These are phyloP conservation scores for Hemileia vastatrix DNA, from an alignment of 1,284 basidiomycete species.

Conservation along the genomic window DNA sequence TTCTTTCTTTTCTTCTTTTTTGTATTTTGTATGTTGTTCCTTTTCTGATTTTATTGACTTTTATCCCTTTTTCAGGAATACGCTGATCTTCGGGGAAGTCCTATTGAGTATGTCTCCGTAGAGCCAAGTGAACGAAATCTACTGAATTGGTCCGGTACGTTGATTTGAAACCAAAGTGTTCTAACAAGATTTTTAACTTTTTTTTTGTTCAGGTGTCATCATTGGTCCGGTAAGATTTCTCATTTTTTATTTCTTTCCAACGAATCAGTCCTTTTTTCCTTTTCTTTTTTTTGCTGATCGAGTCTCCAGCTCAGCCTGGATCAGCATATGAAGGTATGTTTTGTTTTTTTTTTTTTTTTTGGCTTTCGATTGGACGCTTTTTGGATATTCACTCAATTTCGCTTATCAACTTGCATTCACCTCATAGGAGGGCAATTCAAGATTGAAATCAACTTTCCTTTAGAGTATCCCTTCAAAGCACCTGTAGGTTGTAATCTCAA, in stretches of 20 bases:
- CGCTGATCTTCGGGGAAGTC: constrained; percentile 15
- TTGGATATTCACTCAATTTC: background rate
- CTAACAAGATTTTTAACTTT: background rate
- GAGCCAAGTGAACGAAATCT: constrained; percentile 20
- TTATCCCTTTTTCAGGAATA: constrained; percentile 13
- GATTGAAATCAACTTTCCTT: constrained; percentile 40
- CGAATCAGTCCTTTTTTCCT: background rate
- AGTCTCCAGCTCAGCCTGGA: background rate
- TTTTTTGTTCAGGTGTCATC: constrained; percentile 9
- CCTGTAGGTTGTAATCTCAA: constrained; percentile 32
- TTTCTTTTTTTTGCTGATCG: background rate
- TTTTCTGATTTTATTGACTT: background rate
- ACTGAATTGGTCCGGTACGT: constrained; percentile 20
- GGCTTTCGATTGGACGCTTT: background rate
- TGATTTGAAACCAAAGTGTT: background rate
- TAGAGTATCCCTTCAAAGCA: constrained; percentile 45
- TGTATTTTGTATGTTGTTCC: background rate
- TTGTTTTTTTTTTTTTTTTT: background rate
- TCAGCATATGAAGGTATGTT: too few species aligned
- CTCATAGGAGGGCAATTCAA: constrained; percentile 16
- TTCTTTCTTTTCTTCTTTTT: background rate
- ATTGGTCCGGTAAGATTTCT: constrained; percentile 10
- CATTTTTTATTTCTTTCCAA: background rate
- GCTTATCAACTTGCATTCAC: background rate
- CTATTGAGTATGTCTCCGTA: constrained; percentile 14